Evolutionary conservation across 805 yeast genomes (phyloP).

Genomic region (Nakazawaea laoshanensis): DNA sequence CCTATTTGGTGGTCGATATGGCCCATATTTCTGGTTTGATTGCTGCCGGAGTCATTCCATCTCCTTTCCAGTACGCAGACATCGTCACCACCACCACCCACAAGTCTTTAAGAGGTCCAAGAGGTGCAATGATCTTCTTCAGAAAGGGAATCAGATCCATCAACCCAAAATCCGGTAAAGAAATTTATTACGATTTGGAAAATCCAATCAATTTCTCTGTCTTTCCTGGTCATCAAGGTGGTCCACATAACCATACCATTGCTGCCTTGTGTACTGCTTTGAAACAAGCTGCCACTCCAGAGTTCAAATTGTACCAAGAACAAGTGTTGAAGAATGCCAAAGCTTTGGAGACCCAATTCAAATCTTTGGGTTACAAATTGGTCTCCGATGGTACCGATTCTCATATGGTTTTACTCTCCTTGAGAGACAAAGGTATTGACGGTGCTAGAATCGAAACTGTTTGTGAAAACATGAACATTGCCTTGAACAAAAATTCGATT

Average conservation of each 20-base stretch:
- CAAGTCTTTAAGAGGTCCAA: slow-evolving; percentile 96
- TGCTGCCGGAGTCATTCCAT: slow-evolving; percentile 88
- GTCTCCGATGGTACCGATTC: slow-evolving; percentile 95
- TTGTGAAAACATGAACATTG: slow-evolving; percentile 84
- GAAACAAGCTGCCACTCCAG: slow-evolving; percentile 85
- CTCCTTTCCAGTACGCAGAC: slow-evolving; percentile 91
- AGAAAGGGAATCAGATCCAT: slow-evolving; percentile 87
- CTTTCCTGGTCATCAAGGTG: slow-evolving; percentile 99
- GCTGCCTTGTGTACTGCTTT: slow-evolving; percentile 93
- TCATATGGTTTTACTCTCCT: slow-evolving; percentile 79
- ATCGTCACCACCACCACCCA: slow-evolving; percentile 97
- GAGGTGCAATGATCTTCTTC: slow-evolving; percentile 97
- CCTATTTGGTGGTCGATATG: slow-evolving; percentile 90
- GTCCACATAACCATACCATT: slow-evolving; percentile 98
- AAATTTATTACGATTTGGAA: slow-evolving; percentile 80
- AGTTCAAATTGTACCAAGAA: slow-evolving; percentile 78
- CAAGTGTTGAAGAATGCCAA: slow-evolving; percentile 77
- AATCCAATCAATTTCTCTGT: slow-evolving; percentile 91
- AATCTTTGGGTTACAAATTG: slow-evolving; percentile 56
- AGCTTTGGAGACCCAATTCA: slow-evolving; percentile 63
- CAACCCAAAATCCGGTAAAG: slow-evolving; percentile 72
- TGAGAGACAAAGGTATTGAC: slow-evolving; percentile 74
- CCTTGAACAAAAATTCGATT: slow-evolving; percentile 91
- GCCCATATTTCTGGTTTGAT: slow-evolving; percentile 96
- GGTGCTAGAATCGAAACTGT: slow-evolving; percentile 95